Evolutionary conservation across 345 rosid genomes (phyloP).

Genomic region (Hibiscus trionum): DNA sequence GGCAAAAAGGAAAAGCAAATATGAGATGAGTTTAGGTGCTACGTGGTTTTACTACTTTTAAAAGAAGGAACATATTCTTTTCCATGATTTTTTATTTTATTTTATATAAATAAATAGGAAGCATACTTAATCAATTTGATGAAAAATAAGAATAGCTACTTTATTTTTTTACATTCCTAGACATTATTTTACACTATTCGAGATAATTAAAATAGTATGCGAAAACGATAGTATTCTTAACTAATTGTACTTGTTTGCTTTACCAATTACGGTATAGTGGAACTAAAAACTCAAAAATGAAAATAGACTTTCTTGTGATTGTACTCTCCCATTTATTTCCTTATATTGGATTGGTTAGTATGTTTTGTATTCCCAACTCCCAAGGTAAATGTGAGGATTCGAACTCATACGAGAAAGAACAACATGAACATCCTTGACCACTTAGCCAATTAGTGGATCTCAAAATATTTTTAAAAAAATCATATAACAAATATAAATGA

Average conservation of each 20-base stretch:
- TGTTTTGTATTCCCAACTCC: too few species aligned
- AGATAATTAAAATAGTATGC: neutral
- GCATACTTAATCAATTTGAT: neutral
- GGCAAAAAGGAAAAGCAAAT: neutral
- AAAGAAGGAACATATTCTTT: slow-evolving; percentile 10
- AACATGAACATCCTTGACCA: too few species aligned
- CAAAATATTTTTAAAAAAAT: too few species aligned
- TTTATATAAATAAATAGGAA: neutral
- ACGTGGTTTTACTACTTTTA: slow-evolving; percentile 10
- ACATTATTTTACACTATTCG: too few species aligned
- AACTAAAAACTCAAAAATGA: neutral
- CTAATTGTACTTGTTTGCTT: neutral
- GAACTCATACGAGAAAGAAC: too few species aligned
- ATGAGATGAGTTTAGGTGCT: neutral
- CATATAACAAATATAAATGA: too few species aligned
- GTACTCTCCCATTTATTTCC: neutral
- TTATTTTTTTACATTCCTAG: too few species aligned
- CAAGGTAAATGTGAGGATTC: too few species aligned
- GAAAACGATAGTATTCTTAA: neutral
- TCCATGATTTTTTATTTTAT: neutral
- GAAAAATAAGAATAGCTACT: neutral
- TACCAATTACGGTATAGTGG: neutral
- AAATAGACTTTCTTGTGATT: neutral
- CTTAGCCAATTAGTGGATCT: too few species aligned
- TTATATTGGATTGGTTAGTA: neutral